Evolutionary conservation across 805 yeast genomes (phyloP).

Genomic region (Ogataea degrootiae): DNA sequence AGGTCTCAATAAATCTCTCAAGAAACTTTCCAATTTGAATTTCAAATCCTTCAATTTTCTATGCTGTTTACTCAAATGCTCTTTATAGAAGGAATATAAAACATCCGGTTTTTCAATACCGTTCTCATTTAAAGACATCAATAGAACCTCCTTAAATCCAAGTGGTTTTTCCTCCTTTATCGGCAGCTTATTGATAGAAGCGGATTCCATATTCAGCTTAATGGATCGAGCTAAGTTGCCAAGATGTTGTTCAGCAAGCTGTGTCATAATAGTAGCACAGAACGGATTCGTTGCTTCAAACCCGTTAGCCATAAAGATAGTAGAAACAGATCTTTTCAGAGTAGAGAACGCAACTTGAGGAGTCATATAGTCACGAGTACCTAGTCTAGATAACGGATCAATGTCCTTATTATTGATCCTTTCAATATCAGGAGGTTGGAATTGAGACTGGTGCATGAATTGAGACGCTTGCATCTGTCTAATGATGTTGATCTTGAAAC

Average conservation of each 20-base stretch:
- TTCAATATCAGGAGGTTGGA: conserved; percentile 64
- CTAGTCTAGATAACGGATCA: conserved; percentile 75
- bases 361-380: conserved; percentile 59
- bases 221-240: conserved; percentile 68
- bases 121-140: conserved; percentile 70
- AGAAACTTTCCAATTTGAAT: conserved; percentile 58
- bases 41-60: conserved; percentile 66
- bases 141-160: conserved; percentile 41
- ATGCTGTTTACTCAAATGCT: conserved; percentile 65
- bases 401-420: conserved; percentile 59
- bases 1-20: conserved; percentile 82
- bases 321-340: conserved; percentile 65
- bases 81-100: conserved; percentile 67
- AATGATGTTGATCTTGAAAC: conserved; percentile 83
- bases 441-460: conserved; percentile 67
- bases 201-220: conserved; percentile 66
- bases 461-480: conserved; percentile 87
- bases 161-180: conserved; percentile 19
- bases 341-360: conserved; percentile 61
- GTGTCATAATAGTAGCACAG: conserved; percentile 77
- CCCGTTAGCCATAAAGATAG: conserved; percentile 86
- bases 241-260: conserved; percentile 76
- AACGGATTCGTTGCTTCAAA: conserved; percentile 77
- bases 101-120: conserved; percentile 80
- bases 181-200: conserved; percentile 38